These are phyloP conservation scores for Fusarium sp. DNA, from an alignment of 2,329 filamentous ascomycete genomes.

Conservation along the genomic window DNA sequence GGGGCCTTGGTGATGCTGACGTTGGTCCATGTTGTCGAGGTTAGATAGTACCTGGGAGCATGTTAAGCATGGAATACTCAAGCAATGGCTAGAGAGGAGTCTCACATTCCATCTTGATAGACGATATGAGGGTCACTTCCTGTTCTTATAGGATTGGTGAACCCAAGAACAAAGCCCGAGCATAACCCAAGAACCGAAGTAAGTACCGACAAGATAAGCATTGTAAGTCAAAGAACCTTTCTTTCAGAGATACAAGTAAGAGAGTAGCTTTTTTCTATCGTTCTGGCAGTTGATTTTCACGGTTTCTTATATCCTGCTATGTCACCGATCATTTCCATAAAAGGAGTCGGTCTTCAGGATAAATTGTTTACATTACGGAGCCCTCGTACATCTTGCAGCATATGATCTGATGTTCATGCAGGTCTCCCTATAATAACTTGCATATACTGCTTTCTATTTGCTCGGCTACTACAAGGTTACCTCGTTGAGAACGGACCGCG, in stretches of 20 bases:
- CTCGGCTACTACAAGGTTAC: neutral
- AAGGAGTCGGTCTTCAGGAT: neutral
- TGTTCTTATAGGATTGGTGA: neutral
- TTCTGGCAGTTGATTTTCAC: no score
- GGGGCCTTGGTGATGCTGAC: neutral
- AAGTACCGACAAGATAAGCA: neutral
- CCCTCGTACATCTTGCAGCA: neutral
- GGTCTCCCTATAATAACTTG: rapidly evolving
- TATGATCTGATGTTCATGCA: neutral
- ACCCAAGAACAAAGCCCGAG: neutral
- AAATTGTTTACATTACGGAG: neutral
- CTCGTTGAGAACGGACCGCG: neutral
- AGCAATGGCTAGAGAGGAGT: neutral
- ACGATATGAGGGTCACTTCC: neutral
- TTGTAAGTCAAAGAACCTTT: neutral
- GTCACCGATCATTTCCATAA: neutral
- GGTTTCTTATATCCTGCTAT: neutral
- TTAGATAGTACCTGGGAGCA: neutral
- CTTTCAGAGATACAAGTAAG: no score
- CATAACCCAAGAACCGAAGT: neutral
- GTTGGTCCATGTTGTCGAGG: neutral
- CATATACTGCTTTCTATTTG: neutral
- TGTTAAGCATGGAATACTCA: rapidly evolving
- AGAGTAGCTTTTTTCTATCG: neutral
- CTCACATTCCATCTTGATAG: neutral